Conservation (phyloP, 768 basidiomycete species). For the Trametes cinnabarina region DNA sequence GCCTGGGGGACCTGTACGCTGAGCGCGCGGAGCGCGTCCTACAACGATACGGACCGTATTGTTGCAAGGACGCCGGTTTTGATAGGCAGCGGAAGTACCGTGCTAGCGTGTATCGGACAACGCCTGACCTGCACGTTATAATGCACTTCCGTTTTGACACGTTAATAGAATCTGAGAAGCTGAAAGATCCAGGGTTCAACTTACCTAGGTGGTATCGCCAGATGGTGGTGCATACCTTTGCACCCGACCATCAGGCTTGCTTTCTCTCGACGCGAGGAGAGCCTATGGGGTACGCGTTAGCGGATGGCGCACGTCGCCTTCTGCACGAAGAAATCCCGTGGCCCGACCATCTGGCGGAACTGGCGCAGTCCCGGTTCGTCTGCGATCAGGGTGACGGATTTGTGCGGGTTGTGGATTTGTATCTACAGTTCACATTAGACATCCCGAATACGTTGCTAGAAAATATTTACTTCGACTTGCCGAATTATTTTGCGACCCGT, state of each 20-base stretch:
- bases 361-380: not conserved
- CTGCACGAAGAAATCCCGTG: not conserved
- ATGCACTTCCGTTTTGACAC: conserved; percentile 10
- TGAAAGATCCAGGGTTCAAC: not conserved
- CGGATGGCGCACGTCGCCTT: not conserved
- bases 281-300: conserved; percentile 1
- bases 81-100: not conserved
- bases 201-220: conserved; percentile 5
- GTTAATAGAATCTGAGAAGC: not conserved
- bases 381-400: not conserved
- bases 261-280: not conserved
- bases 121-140: not conserved
- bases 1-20: not conserved
- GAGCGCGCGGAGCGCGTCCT: not conserved
- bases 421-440: not conserved
- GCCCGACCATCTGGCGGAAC: not conserved
- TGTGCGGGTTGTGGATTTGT: not conserved
- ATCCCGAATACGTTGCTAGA: not conserved
- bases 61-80: not conserved
- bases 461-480: conserved; percentile 2
- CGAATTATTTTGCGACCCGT: not conserved
- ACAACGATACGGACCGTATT: not conserved
- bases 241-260: not conserved
- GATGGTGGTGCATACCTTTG: not conserved
- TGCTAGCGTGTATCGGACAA: not conserved